These are phyloP conservation scores for Aristolochia contorta DNA, from an alignment of 164 flowering plant species.

Conservation along the genomic window DNA sequence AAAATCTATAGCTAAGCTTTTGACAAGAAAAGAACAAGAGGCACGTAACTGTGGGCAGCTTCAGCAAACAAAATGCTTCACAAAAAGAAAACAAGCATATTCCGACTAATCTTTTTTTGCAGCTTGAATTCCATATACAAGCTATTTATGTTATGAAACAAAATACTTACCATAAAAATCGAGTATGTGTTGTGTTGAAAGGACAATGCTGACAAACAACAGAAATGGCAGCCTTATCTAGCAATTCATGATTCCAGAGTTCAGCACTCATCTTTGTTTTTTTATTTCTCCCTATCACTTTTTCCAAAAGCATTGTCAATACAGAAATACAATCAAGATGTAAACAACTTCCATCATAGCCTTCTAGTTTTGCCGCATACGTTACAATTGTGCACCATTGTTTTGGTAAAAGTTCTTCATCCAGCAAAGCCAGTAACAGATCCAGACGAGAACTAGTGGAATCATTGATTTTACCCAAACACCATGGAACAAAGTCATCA, in stretches of 20 bases:
- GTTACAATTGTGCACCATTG: conserved; percentile 62
- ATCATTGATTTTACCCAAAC: conserved; percentile 33
- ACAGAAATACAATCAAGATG: conserved; percentile 26
- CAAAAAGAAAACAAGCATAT: background rate
- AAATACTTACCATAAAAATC: conserved; percentile 54
- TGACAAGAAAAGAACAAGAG: too few relatives aligned
- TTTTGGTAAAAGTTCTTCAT: conserved; percentile 56
- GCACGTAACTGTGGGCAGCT: too few relatives aligned
- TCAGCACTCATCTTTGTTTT: conserved; percentile 19
- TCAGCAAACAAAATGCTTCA: background rate
- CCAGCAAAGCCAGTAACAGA: conserved; percentile 70
- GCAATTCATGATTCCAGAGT: conserved; percentile 60
- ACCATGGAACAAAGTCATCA: conserved; percentile 70
- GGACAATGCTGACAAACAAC: conserved; percentile 34
- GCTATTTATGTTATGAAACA: background rate
- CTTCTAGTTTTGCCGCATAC: conserved; percentile 23
- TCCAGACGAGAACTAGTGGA: conserved; percentile 53
- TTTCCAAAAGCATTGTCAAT: conserved; percentile 63
- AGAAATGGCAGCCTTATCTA: conserved; percentile 59
- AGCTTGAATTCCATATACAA: background rate
- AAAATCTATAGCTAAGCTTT: too few relatives aligned
- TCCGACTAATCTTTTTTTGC: background rate
- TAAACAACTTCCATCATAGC: conserved; percentile 15
- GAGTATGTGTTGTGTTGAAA: conserved; percentile 25
- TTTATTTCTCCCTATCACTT: conserved; percentile 35